phyloP scores from a whole-genome alignment of 208 protist genomes.

The Leishmania arabica region DNA sequence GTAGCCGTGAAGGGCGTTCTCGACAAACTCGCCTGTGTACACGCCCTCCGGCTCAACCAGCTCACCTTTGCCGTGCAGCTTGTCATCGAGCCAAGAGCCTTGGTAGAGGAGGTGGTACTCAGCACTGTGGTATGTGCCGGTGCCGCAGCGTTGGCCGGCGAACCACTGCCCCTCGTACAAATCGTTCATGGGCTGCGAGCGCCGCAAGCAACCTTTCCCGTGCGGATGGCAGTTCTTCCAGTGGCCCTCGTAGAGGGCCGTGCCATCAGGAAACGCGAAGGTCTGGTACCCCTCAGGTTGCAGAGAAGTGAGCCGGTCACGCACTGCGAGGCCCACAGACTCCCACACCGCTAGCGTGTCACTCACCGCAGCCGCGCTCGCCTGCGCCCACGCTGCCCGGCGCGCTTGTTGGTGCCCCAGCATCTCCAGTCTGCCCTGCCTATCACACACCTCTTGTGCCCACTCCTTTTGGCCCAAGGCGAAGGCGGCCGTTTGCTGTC shows the following conservation, averaged over 20 bases:
- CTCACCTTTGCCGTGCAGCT: conserved; percentile 81
- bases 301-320: conserved; percentile 61
- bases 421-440: conserved; percentile 41
- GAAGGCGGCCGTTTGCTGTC: conserved; percentile 32
- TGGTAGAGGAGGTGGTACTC: conserved; percentile 75
- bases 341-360: conserved; percentile 53
- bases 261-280: conserved; percentile 79
- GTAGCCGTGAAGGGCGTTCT: conserved; percentile 80
- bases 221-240: conserved; percentile 90
- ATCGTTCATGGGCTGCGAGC: conserved; percentile 49
- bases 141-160: conserved; percentile 72
- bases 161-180: conserved; percentile 92
- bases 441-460: conserved; percentile 42
- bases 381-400: conserved; percentile 44
- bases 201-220: conserved; percentile 74
- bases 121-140: conserved; percentile 57
- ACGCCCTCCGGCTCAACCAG: conserved; percentile 81
- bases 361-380: conserved; percentile 42
- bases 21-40: conserved; percentile 81
- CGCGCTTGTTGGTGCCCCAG: conserved; percentile 56
- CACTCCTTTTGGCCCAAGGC: conserved; percentile 33
- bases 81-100: conserved; percentile 83
- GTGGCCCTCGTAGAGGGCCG: conserved; percentile 84
- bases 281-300: conserved; percentile 78
- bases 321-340: conserved; percentile 49